Conservation (phyloP, 129 eudicot species). For the Lactuca saligna region DNA sequence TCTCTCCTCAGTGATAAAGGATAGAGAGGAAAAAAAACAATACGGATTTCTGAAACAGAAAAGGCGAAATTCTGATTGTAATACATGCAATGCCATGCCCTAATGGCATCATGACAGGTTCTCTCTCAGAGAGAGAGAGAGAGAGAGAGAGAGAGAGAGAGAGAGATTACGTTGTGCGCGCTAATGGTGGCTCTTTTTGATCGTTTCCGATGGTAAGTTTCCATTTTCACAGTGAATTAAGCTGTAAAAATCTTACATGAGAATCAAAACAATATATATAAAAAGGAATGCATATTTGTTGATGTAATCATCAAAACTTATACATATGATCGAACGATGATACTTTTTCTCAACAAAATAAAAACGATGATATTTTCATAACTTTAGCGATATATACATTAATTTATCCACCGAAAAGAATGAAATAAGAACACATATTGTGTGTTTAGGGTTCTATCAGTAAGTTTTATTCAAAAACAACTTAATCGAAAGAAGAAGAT, state of each 20-base stretch:
- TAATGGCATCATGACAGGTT: background rate
- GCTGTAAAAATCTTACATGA: slow-evolving; percentile 15
- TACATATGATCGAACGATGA: background rate
- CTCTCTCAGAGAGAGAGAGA: background rate
- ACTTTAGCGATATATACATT: no score
- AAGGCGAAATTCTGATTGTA: slow-evolving; percentile 22
- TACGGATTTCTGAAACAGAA: slow-evolving; percentile 17
- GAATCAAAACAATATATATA: background rate
- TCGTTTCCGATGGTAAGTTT: slow-evolving; percentile 42
- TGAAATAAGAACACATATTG: no score
- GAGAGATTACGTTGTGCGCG: slow-evolving; percentile 33
- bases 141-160: slow-evolving; percentile 21
- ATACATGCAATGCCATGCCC: slow-evolving; percentile 3
- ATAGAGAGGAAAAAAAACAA: slow-evolving; percentile 26
- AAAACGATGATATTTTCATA: no score
- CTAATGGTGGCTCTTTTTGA: slow-evolving; percentile 25
- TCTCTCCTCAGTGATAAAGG: slow-evolving; percentile 11
- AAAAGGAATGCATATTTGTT: background rate
- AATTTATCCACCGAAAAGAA: no score
- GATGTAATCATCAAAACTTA: background rate
- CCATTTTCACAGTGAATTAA: slow-evolving; percentile 32
- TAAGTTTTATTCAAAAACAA: slow-evolving; percentile 2
- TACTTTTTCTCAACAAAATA: no score
- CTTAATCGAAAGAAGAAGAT: slow-evolving; percentile 10
- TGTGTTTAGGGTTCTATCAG: background rate